Evolutionary conservation across 2,329 filamentous ascomycete genomes (phyloP), one percentile per base, ranked within the genome.

Genomic region (Nemania sp.): DNA sequence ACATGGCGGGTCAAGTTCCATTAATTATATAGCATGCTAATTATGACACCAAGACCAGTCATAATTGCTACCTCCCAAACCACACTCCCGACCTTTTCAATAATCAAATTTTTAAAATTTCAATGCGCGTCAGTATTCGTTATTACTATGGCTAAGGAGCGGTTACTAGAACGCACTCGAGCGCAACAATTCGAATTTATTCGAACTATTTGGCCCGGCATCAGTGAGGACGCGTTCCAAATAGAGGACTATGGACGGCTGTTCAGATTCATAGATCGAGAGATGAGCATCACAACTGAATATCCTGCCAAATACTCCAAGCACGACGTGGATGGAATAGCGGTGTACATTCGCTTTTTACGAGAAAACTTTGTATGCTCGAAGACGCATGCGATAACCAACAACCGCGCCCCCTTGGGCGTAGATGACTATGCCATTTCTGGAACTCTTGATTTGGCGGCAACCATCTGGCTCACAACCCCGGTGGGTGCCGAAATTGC

Each of bases 401-500:
- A 48, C 15, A 30, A 39, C 15, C 17, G n/a, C 34, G 5, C 22
- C 9, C 20, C 31, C 1, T 15, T 2, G n/a, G 15, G 1, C 1
- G 19, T 15, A 9, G 43, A 48, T 14, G 23, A 33, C 8, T 3
- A 41, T 3, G 17, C 31, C 14, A 19, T 48, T 15, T 40, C 34
- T 12, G 34, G 34, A n/a, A 48, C 34, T 22, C 45, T 40, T 22
- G 45, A 48, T 41, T 19, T 48, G 3, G 45, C 34, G n/a, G 45
- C 34, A 5, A 48, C 15, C 28, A 7, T 40, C 19, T 48, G 34
- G 34, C 26, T 48, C 15, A 48, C 45, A 19, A 40, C 15, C 23
- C 34, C 11, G 3, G 24, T 48, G 12, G 23, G 33, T 19, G 31
- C 45, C 5, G 17, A 40, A n/a, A 24, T 31, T 12, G 11, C 17